Percentiles rank a stretch among this genome's conserved stretches.
Conservation (phyloP, 805 yeast species). For the Metschnikowia shivogae region DNA sequence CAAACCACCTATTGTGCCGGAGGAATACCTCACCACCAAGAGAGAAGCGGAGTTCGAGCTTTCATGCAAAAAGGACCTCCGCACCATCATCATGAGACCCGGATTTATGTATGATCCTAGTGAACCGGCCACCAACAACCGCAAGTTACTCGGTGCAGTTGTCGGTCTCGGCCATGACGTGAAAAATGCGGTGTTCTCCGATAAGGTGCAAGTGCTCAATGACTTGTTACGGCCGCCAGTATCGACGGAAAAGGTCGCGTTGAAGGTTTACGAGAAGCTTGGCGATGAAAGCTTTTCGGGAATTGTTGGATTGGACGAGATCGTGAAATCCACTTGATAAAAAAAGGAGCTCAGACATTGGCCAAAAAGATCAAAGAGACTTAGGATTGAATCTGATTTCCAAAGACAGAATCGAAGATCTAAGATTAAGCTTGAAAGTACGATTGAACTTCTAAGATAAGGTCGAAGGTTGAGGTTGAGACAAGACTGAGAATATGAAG, state of each 20-base stretch:
- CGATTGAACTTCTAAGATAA: too few species aligned
- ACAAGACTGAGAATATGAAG: too few species aligned
- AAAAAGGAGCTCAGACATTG: too few species aligned
- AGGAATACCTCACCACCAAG: conserved; percentile 70
- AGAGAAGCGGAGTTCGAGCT: conserved; percentile 69
- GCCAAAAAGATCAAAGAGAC: too few species aligned
- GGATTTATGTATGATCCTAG: conserved; percentile 74
- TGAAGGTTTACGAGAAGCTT: conserved; percentile 51
- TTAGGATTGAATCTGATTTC: too few species aligned
- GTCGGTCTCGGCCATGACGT: conserved; percentile 41
- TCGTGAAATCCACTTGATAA: background rate
- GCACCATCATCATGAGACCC: conserved; percentile 70
- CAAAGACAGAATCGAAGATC: too few species aligned
- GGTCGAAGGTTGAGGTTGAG: too few species aligned
- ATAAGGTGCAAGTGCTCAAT: conserved; percentile 22
- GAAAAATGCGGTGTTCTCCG: conserved; percentile 41
- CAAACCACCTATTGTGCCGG: conserved; percentile 60
- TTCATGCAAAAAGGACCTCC: conserved; percentile 40
- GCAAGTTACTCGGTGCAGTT: conserved; percentile 41
- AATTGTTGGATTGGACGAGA: conserved; percentile 53
- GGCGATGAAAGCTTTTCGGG: conserved; percentile 51
- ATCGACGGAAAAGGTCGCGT: conserved; percentile 67
- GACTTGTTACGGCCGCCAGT: conserved; percentile 56
- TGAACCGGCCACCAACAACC: conserved; percentile 25
- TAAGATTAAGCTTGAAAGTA: too few species aligned